Evolutionary conservation across 257 asterid genomes (phyloP), one percentile per base, ranked within the genome.

Genomic region (Lycium ferocissimum): DNA sequence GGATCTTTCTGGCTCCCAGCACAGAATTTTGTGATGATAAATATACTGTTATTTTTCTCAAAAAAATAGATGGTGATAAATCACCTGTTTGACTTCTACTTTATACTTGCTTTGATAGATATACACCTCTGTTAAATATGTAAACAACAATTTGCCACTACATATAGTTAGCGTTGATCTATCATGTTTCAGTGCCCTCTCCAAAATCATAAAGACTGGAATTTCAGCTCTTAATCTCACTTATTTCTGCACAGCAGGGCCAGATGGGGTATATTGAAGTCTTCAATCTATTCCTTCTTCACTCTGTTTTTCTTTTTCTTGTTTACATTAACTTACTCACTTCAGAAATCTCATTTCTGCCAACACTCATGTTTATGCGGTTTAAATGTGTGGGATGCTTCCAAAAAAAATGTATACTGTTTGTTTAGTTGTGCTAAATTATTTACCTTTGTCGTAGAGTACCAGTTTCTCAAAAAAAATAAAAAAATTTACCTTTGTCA

Each of bases 171-270:
- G 10, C 5, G 15, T 26, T 76, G 54, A 54, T 85, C 65, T 88
- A 22, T 82, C 85, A n/a, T 87, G 87, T 66, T 86, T 84, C 95
- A 93, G 98, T 85, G 93, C 91, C 80, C 98, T 95, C 86, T 88
- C 97, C 37, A 95, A 95, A 92, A 94, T 97, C 89, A 94, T 95
- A 78, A 97, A 97, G 92, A 94, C 97, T 65, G 98, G 99, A 83
- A 93, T 97, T 87, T 69, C 98, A 26, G 94, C 98, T 84, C 95
- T 97, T 86, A 97, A 94, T 91, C 97, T 95, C 83, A 95, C 95
- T 49, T 93, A 95, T 89, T 93, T 97, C 65, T 93, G 93, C 94
- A 97, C 99, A 58, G 98, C 99, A 66, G 98, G 98, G 78, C 97
- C 98, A 47, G 98, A 97, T 88, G 98, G 94, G 99, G 99, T 96